Evolutionary conservation across 2,329 filamentous ascomycete genomes (phyloP).

Genomic region (Ophiostoma novo-ulmi): DNA sequence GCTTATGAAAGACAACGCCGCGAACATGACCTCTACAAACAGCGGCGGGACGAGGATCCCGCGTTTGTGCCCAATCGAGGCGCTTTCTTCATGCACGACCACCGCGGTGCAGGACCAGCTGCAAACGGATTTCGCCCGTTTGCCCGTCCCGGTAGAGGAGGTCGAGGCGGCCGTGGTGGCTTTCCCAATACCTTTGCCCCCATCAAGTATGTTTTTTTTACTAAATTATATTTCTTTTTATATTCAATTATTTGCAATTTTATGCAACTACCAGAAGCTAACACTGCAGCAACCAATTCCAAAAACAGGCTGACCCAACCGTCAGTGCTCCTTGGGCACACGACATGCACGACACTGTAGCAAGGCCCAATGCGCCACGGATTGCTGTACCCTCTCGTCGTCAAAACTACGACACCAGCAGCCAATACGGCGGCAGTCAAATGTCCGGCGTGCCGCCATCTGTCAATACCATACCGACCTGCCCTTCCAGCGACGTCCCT

Average conservation of each 20-base stretch:
- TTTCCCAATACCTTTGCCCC: constrained; percentile 56
- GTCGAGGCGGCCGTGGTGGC: constrained; percentile 53
- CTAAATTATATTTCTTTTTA: background rate
- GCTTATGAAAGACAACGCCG: constrained; percentile 67
- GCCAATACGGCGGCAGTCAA: constrained; percentile 38
- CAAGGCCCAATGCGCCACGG: constrained; percentile 38
- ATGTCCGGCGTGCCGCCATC: constrained; percentile 11
- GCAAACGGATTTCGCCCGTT: constrained; percentile 73
- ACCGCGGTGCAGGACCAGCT: constrained; percentile 70
- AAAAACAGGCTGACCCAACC: constrained; percentile 48
- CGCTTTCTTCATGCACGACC: constrained; percentile 96
- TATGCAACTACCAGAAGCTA: background rate
- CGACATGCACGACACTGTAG: constrained; percentile 80
- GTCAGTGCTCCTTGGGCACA: constrained; percentile 81
- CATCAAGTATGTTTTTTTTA: constrained; percentile 45
- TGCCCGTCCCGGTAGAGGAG: constrained; percentile 56
- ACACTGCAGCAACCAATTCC: constrained; percentile 33
- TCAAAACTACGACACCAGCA: constrained; percentile 18
- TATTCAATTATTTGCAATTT: background rate
- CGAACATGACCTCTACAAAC: constrained; percentile 87
- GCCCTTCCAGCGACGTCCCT: constrained; percentile 55
- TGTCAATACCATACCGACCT: constrained; percentile 49
- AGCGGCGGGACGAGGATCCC: constrained; percentile 80
- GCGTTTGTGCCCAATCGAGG: constrained; percentile 92
- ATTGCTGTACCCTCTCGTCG: constrained; percentile 26